Evolutionary conservation across 805 yeast genomes (phyloP), one percentile per base, ranked within the genome.

Genomic region (Brettanomyces naardenensis): DNA sequence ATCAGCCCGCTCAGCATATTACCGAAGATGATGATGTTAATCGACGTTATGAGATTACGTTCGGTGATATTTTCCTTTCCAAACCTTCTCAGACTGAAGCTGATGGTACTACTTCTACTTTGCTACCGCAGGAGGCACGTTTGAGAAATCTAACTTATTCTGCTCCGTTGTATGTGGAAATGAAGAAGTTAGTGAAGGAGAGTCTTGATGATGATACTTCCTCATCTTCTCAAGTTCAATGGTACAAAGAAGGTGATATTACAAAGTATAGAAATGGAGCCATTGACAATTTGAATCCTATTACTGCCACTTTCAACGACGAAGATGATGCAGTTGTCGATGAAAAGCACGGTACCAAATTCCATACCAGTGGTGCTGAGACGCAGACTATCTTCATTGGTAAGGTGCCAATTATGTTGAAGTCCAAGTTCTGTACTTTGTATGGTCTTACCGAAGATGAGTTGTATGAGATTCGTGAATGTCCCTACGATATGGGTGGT

Each of bases 401-500:
- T 46, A 88, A 87, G 61, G 95, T 92, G 44, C 99, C 99, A 36
- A 88, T 92, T 61, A 92, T 92, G 99, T 73, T 92, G 52, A 76
- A 96, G 54, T 90, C 97, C 39, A 90, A 87, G 68, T 92, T 87
- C 58, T 92, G 99, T 75, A 78, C 89, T 67, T 73, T 92, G 53
- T 75, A 87, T 55, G 95, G 85, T 44, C 73, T 92, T 49, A 78
- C 86, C 6, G 97, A 92, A 52, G 87, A 85, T 49, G 98, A 92
- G 63, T 75, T 89, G 54, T 92, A 89, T 64, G 95, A 88, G 52
- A 75, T 92, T 57, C 89, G 92, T 63, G 99, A 92, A 65, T 92
- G 99, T 66, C 98, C 98, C 23, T 92, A 86, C 64, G 99, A 92
- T 71, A 95, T 92, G 94, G 99, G 99, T 62, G 99, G 99, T 45